These are phyloP conservation scores for Strobilomyces echinocephalus DNA, from an alignment of 768 basidiomycete species.

Conservation along the genomic window DNA sequence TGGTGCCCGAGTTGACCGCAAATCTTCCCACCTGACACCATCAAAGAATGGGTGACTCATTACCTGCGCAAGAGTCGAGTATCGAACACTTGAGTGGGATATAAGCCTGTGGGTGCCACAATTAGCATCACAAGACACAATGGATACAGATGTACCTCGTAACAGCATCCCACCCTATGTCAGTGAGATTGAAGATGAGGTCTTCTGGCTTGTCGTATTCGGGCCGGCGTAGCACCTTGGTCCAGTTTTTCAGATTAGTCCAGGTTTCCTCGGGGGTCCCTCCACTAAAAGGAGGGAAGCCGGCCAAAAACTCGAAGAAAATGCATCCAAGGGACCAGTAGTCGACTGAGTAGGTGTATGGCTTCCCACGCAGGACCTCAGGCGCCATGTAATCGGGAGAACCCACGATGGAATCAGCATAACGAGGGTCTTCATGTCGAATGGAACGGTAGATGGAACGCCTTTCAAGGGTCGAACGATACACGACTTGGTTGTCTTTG, in stretches of 20 bases:
- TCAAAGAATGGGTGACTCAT: conserved; percentile 80
- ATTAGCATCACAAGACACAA: neutral
- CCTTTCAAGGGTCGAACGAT: conserved; percentile 89
- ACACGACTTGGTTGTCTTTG: conserved; percentile 86
- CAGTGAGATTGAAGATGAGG: conserved; percentile 91
- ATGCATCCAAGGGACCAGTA: conserved; percentile 99
- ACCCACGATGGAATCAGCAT: conserved; percentile 96
- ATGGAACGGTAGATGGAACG: conserved; percentile 93
- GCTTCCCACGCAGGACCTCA: conserved; percentile 88
- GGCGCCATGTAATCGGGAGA: conserved; percentile 99
- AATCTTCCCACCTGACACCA: conserved; percentile 67
- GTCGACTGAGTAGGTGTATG: conserved; percentile 94
- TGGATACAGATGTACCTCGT: conserved; percentile 52
- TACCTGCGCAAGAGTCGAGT: conserved; percentile 68
- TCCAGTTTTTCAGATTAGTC: conserved; percentile 99
- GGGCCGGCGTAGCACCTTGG: conserved; percentile 83
- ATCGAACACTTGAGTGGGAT: conserved; percentile 78
- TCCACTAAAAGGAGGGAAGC: conserved; percentile 98
- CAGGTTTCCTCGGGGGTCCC: conserved; percentile 95
- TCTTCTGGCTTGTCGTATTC: conserved; percentile 96
- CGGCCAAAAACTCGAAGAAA: conserved; percentile 92
- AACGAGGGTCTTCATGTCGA: conserved; percentile 83
- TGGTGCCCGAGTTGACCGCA: conserved; percentile 74
- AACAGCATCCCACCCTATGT: conserved; percentile 92
- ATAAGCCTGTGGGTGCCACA: conserved; percentile 56